Conservation (phyloP, 2,329 filamentous ascomycete species). For the Fusarium subglutinans region DNA sequence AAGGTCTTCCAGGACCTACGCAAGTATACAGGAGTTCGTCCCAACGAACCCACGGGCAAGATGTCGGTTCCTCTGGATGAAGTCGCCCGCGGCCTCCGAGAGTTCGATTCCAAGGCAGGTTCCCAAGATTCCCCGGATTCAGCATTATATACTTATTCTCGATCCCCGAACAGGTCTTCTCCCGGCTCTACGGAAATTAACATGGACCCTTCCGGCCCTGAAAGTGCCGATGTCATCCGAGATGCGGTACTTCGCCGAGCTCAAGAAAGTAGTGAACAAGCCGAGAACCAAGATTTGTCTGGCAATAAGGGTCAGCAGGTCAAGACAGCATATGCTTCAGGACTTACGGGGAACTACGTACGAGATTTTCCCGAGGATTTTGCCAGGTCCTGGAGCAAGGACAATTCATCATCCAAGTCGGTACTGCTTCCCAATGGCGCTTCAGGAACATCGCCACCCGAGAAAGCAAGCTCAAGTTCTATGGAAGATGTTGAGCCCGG, state of each 20-base stretch:
- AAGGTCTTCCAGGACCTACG: conserved; percentile 54
- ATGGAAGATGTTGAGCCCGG: conserved; percentile 44
- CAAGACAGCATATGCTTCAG: neutral
- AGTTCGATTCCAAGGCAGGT: conserved; percentile 51
- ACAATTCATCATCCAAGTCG: conserved; percentile 41
- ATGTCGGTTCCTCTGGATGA: conserved; percentile 44
- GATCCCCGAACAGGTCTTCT: conserved; percentile 32
- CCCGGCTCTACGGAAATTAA: conserved; percentile 29
- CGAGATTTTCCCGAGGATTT: conserved; percentile 65
- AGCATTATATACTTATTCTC: conserved; percentile 41
- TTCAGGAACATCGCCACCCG: neutral
- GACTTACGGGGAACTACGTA: conserved; percentile 58
- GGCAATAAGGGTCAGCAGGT: neutral
- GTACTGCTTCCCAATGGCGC: conserved; percentile 38
- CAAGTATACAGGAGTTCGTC: conserved; percentile 50
- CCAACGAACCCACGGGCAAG: conserved; percentile 49
- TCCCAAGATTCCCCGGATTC: conserved; percentile 35
- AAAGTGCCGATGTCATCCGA: conserved; percentile 47
- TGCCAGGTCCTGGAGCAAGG: conserved; percentile 51
- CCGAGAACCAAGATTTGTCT: conserved; percentile 17
- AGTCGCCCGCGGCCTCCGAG: conserved; percentile 48
- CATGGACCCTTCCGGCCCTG: conserved; percentile 30
- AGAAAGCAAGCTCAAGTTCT: neutral
- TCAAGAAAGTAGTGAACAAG: conserved; percentile 29
- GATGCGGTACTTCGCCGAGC: conserved; percentile 45